These are phyloP conservation scores for Olyra latifolia DNA, from an alignment of 176 grass and related monocot species.

Conservation along the genomic window DNA sequence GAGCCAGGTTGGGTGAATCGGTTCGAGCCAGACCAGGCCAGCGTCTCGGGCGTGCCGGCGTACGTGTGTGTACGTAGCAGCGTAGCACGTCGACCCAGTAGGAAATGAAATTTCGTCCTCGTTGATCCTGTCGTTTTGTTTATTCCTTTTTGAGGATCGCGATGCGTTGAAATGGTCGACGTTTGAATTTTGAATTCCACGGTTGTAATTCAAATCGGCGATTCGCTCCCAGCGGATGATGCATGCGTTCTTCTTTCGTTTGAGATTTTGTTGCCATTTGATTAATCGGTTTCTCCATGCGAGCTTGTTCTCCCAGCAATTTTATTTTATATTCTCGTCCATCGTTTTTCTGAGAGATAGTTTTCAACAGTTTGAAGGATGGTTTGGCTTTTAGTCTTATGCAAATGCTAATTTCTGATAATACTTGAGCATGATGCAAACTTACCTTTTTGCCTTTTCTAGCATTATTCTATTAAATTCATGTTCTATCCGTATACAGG, in stretches of 20 bases:
- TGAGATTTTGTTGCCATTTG: neutral
- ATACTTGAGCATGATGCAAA: too few relatives aligned
- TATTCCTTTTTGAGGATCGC: neutral
- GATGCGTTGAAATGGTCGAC: neutral
- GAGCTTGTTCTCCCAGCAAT: neutral
- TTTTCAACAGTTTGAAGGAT: too few relatives aligned
- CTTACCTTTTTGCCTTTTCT: too few relatives aligned
- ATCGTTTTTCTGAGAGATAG: too few relatives aligned
- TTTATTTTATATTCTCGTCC: too few relatives aligned
- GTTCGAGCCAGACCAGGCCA: too few relatives aligned
- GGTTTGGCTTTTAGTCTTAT: too few relatives aligned
- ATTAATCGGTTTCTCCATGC: neutral
- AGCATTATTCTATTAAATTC: too few relatives aligned
- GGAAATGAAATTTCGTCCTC: neutral
- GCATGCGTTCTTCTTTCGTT: neutral
- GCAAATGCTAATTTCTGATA: too few relatives aligned
- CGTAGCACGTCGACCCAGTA: neutral
- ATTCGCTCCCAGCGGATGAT: neutral
- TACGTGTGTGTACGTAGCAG: neutral
- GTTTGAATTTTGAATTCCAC: neutral
- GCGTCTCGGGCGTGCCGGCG: neutral
- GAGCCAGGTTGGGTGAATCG: neutral
- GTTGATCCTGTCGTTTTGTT: neutral
- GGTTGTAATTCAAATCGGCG: neutral
- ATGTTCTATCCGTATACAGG: too few relatives aligned